phyloP scores from a whole-genome alignment of 2,329 filamentous ascomycete species.

The Talaromyces amestolkiae region DNA sequence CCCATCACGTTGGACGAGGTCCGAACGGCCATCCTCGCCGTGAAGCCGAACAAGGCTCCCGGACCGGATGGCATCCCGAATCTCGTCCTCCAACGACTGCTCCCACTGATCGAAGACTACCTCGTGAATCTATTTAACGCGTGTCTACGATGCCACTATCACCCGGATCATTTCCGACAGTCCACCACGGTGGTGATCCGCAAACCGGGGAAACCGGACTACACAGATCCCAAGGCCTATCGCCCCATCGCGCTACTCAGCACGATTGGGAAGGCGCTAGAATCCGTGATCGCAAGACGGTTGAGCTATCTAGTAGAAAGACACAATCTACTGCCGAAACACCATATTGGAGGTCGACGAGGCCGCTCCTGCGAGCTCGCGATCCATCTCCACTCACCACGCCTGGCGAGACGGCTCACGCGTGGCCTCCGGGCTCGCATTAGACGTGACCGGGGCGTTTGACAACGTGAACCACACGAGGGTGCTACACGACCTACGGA shows the following conservation, averaged over 20 bases:
- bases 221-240: neutral
- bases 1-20: neutral
- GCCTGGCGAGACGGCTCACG: neutral
- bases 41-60: neutral
- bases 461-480: neutral
- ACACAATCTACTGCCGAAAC: neutral
- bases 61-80: neutral
- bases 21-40: neutral
- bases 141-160: neutral
- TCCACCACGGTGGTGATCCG: neutral
- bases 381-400: neutral
- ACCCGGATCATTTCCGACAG: neutral
- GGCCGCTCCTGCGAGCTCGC: neutral
- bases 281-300: neutral
- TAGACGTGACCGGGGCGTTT: slow-evolving; percentile 14
- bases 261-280: neutral
- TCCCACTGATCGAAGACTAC: neutral
- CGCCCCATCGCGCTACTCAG: neutral
- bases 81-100: neutral
- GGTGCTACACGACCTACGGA: neutral
- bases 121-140: neutral
- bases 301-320: neutral
- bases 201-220: neutral
- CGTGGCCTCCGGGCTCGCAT: slow-evolving; percentile 19
- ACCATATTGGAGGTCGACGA: neutral